A percentile compares a stretch with the other conserved stretches of the same genome.
Evolutionary conservation across 2,329 filamentous ascomycete genomes (phyloP).

Genomic region (Zymoseptoria ardabiliae): DNA sequence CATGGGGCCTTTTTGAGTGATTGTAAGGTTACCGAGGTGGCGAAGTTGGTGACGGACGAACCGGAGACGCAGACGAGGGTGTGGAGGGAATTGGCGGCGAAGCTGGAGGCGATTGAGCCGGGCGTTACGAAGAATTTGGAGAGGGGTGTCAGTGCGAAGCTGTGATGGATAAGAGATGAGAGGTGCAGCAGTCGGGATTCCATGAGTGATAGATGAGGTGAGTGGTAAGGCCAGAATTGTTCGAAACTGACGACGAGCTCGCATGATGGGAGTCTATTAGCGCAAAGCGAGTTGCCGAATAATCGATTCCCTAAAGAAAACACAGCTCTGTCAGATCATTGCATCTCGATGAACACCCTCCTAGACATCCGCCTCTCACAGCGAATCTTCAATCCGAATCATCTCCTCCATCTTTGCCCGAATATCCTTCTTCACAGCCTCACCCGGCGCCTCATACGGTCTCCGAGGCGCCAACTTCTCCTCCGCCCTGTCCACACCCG

Average conservation of each 20-base stretch:
- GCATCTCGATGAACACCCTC: neutral
- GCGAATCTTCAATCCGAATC: slow-evolving; percentile 34
- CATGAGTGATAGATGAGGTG: too few relatives aligned
- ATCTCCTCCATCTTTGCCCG: slow-evolving; percentile 35
- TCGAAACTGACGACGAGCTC: too few relatives aligned
- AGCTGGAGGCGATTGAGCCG: slow-evolving; percentile 33
- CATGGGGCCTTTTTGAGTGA: slow-evolving; percentile 35
- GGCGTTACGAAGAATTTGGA: slow-evolving; percentile 20
- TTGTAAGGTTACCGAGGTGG: slow-evolving; percentile 24
- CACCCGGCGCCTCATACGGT: slow-evolving; percentile 50
- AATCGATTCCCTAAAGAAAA: neutral
- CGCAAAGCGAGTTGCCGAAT: neutral
- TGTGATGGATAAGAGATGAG: neutral
- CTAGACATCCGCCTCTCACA: slow-evolving; percentile 10
- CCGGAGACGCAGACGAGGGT: slow-evolving; percentile 30
- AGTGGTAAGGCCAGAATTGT: too few relatives aligned
- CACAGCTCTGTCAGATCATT: neutral
- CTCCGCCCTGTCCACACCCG: slow-evolving; percentile 54
- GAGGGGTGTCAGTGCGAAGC: neutral
- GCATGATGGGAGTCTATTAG: too few relatives aligned
- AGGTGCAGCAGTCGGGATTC: too few relatives aligned
- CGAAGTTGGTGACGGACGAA: slow-evolving; percentile 32
- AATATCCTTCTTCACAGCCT: slow-evolving; percentile 40
- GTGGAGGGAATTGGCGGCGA: slow-evolving; percentile 35
- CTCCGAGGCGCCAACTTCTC: slow-evolving; percentile 52